Percentiles rank a stretch among this genome's conserved stretches.
phyloP scores from a whole-genome alignment of 2,329 filamentous ascomycete genomes.

The Alternaria sp. region DNA sequence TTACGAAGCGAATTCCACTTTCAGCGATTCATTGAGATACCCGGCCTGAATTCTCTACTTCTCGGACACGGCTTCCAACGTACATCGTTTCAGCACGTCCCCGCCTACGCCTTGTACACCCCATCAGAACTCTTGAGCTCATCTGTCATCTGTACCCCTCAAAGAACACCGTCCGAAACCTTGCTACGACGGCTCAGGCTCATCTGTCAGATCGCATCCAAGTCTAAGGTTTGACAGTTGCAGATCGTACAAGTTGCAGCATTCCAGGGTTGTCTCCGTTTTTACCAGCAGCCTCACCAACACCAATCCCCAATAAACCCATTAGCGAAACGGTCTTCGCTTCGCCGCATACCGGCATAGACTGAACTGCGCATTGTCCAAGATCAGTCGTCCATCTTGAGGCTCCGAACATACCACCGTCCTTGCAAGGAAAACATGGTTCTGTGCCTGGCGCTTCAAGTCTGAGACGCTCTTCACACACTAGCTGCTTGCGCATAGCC shows the following conservation, averaged over 20 bases:
- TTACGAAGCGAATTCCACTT: slow-evolving; percentile 15
- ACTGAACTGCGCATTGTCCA: slow-evolving; percentile 29
- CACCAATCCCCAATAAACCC: slow-evolving; percentile 4
- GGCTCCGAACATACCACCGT: slow-evolving; percentile 28
- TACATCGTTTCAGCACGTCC: slow-evolving; percentile 44
- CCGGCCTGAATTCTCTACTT: slow-evolving; percentile 17
- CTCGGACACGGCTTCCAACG: slow-evolving; percentile 39
- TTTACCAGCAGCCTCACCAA: slow-evolving; percentile 5
- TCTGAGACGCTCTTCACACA: slow-evolving; percentile 52
- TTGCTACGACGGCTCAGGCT: slow-evolving; percentile 23
- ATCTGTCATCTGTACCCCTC: slow-evolving; percentile 16
- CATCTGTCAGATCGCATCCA: slow-evolving; percentile 6
- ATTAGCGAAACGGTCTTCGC: slow-evolving; percentile 24
- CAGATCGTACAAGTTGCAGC: neutral
- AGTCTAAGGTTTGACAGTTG: neutral
- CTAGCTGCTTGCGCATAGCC: slow-evolving; percentile 43
- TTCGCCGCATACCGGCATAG: slow-evolving; percentile 33
- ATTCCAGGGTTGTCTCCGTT: neutral
- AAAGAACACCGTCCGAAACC: slow-evolving; percentile 17
- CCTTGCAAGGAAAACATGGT: slow-evolving; percentile 42
- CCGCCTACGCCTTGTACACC: slow-evolving; percentile 37
- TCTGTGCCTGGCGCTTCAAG: slow-evolving; percentile 50
- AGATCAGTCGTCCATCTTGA: slow-evolving; percentile 26
- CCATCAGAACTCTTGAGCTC: slow-evolving; percentile 21
- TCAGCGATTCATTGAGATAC: slow-evolving; percentile 15